Evolutionary conservation across 768 basidiomycete genomes (phyloP), one percentile per base, ranked within the genome.

Genomic region (Galerina marginata): DNA sequence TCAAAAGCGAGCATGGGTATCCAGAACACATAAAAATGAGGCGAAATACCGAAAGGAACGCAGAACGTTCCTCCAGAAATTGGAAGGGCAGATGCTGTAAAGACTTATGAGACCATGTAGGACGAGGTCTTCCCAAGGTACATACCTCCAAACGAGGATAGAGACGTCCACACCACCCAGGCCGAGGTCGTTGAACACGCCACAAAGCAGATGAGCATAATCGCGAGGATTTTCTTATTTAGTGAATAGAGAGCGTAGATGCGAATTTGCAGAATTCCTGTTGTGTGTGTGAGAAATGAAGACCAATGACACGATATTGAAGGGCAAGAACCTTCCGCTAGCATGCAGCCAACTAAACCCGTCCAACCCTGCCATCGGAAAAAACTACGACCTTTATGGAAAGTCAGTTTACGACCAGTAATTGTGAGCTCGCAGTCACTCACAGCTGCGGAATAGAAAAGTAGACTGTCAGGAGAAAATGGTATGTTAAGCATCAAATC

Each of bases 321-420:
- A 43, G 23, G 11, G 37, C 16, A 65, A 79, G 29, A 46, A 86
- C 86, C 71, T 78, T 88, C 83, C 23, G 85, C 82, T 40, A 86
- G 73, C 69, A 85, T 77, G 69, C 80, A 83, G 39, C 80, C 75
- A 40, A 84, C 69, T 29, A 87, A 65, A 9, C 86, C 86, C 1
- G 85, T 85, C 78, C 82, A 84, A 20, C 85, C 85, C 77, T 87
- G 85, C 85, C 86, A 87, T 62, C 71, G 74, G 63, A 83, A 84
- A 72, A 82, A 86, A 14, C 56, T 63, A 10, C 71, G 64, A 65
- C 84, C 83, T 83, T 47, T 6, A 47, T 37, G 39, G 6, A 46
- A 46, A n/a, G 25, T 45, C 29, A n/a, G 36, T 33, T 14, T 12
- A 23, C 20, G 43, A 26, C 20, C 20, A 48, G 57, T 39, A 23